Percentiles rank a stretch among this genome's conserved stretches.
Conservation (phyloP, 129 eudicot species). For the Centrapalus pauciflorus region DNA sequence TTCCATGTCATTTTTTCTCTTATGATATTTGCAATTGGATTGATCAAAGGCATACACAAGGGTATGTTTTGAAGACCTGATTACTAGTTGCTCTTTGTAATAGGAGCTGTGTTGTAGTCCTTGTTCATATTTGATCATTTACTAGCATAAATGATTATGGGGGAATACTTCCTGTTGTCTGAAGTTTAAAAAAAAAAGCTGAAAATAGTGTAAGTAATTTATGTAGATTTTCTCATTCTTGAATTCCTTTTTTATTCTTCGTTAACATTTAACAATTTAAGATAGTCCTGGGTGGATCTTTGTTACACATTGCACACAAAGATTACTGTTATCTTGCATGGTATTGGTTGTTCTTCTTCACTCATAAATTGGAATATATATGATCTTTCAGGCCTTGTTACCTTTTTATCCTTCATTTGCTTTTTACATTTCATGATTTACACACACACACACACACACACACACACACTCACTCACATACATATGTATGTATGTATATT, state of each 20-base stretch:
- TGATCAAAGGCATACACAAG: background rate
- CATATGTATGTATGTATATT: too few species aligned
- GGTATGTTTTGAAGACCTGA: background rate
- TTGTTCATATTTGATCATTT: background rate
- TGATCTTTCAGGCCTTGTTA: background rate
- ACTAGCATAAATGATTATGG: background rate
- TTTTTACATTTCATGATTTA: too few species aligned
- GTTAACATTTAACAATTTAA: background rate
- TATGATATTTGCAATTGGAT: background rate
- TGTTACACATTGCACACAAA: background rate
- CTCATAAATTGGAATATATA: background rate
- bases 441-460: too few species aligned
- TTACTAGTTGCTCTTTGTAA: background rate
- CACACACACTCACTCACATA: too few species aligned
- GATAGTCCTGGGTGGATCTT: background rate
- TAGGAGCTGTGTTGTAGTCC: background rate
- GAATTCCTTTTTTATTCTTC: background rate
- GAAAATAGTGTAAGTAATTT: background rate
- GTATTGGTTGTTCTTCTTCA: background rate
- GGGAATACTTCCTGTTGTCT: background rate
- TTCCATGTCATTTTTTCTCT: background rate
- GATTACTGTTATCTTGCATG: background rate
- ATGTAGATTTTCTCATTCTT: background rate
- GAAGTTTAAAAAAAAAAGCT: background rate
- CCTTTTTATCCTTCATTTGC: background rate